phyloP scores from a whole-genome alignment of 1,139 yeast species.

The Pichia cactophila region DNA sequence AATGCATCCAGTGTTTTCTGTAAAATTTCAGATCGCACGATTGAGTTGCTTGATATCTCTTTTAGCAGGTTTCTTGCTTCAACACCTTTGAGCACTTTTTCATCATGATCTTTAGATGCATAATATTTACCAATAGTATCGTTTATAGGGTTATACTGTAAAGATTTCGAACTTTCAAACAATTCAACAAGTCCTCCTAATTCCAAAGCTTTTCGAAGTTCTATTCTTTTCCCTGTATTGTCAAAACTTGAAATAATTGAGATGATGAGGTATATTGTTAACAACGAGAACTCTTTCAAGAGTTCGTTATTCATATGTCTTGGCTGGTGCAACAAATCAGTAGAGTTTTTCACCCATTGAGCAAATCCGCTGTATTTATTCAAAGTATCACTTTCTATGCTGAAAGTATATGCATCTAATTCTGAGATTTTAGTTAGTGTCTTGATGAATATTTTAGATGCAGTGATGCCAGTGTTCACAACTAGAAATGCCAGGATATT shows the following conservation, averaged over 20 bases:
- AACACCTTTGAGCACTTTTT: background rate
- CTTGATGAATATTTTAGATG: slow-evolving; percentile 13
- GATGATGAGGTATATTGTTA: slow-evolving; percentile 39
- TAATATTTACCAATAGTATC: slow-evolving; percentile 42
- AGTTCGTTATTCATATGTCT: background rate
- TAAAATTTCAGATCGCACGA: background rate
- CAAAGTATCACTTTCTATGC: slow-evolving; percentile 25
- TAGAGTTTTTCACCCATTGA: slow-evolving; percentile 16
- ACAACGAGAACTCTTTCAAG: slow-evolving; percentile 34
- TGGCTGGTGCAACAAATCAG: slow-evolving; percentile 11
- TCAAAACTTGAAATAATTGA: slow-evolving; percentile 35
- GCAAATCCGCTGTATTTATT: slow-evolving; percentile 6
- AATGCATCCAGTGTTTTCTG: background rate
- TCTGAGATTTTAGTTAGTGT: slow-evolving; percentile 4
- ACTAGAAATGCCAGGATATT: slow-evolving; percentile 47
- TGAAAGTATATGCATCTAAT: background rate
- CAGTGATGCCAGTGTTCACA: slow-evolving; percentile 16
- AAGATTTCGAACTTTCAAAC: slow-evolving; percentile 33
- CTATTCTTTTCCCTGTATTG: slow-evolving; percentile 29
- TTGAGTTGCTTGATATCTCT: background rate
- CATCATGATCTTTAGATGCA: slow-evolving; percentile 36
- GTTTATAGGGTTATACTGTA: slow-evolving; percentile 35
- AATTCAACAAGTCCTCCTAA: slow-evolving; percentile 36
- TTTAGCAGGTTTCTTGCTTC: slow-evolving; percentile 14
- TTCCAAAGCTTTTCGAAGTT: slow-evolving; percentile 35